Base-by-base conservation (phyloP, 140 eudicot genomes). In the Senecio squalidus region DNA sequence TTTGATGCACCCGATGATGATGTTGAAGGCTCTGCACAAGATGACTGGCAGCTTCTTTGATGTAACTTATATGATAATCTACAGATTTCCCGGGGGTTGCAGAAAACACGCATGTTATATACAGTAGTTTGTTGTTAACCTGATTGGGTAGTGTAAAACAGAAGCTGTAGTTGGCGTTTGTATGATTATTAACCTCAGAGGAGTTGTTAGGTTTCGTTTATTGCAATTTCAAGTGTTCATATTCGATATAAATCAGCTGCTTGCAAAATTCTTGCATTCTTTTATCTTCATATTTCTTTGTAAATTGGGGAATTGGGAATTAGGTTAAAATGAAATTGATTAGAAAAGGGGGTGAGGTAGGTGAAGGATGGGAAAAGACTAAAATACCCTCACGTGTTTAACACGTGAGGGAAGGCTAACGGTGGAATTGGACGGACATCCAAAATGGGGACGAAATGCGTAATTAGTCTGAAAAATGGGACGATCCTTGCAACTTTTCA, bases 11-110 rank as follows among this genome's bases (percentile, higher is more conserved):
- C n/a, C n/a, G 64, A 39, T 21, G 80, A 56, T 24, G 76, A 72
- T 69, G 74, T 79, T 0, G 93, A 78, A 60, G 79, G 55, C 40
- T 46, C 53, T 64, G 49, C 78, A 17, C 86, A 82, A 55, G 97
- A 89, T 73, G 97, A 89, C 39, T 85, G 97, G 97, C 95, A 89
- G 61, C 76, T 89, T 43, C 89, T 89, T 51, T 89, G 72, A 88
- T 36, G 40, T 31, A n/a, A 36, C 26, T 10, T 33, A 53, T 46
- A 28, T 43, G 50, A 44, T 33, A 44, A 7, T 62, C 8, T 4
- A 1, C 27, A 8, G 55, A 54, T 54, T 54, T n/a, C n/a, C n/a
- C 9, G 28, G 38, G 46, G 72, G 38, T 26, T 21, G 28, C 63
- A 15, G 59, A 46, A 58, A 54, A n/a, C 29, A 14, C 20, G 55